Evolutionary conservation across 768 basidiomycete species (phyloP).

Genomic region (Tylopilus sp.): DNA sequence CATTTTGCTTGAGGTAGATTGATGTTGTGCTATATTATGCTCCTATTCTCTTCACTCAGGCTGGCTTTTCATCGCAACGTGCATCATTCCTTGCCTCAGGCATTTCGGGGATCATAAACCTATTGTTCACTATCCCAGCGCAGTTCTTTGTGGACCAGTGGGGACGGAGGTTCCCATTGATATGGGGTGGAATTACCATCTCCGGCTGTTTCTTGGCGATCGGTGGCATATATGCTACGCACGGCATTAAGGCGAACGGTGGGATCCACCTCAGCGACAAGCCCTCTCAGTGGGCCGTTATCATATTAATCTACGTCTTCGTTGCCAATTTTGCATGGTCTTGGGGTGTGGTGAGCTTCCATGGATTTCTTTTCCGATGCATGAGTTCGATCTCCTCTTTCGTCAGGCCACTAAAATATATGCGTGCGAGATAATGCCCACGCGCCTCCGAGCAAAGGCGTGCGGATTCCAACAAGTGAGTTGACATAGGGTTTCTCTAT

Average conservation of each 20-base stretch:
- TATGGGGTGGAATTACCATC: slow-evolving; percentile 42
- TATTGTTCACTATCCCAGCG: slow-evolving; percentile 37
- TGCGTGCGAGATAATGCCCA: slow-evolving; percentile 47
- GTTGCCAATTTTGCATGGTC: slow-evolving; percentile 40
- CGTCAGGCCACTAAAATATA: slow-evolving; percentile 36
- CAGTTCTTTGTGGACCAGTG: slow-evolving; percentile 41
- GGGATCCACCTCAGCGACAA: slow-evolving; percentile 22
- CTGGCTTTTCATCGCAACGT: slow-evolving; percentile 45
- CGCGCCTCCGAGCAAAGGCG: slow-evolving; percentile 42
- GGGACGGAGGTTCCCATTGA: slow-evolving; percentile 34
- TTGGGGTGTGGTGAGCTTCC: slow-evolving; percentile 39
- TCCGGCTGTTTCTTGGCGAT: slow-evolving; percentile 39
- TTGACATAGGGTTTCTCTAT: not conserved
- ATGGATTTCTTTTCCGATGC: not conserved
- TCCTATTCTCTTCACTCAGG: slow-evolving; percentile 47
- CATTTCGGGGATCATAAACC: slow-evolving; percentile 44
- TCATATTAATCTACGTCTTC: slow-evolving; percentile 47
- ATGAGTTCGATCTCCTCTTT: not conserved
- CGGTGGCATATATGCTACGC: slow-evolving; percentile 41
- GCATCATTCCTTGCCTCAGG: slow-evolving; percentile 51
- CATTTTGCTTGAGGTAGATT: slow-evolving; percentile 14
- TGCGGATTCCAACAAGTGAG: slow-evolving; percentile 43
- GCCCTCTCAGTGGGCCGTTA: slow-evolving; percentile 35
- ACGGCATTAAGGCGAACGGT: slow-evolving; percentile 30
- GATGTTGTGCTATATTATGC: slow-evolving; percentile 38